Evolutionary conservation across 2,329 filamentous ascomycete genomes (phyloP).

Genomic region (Chaetomiaceae sp.): DNA sequence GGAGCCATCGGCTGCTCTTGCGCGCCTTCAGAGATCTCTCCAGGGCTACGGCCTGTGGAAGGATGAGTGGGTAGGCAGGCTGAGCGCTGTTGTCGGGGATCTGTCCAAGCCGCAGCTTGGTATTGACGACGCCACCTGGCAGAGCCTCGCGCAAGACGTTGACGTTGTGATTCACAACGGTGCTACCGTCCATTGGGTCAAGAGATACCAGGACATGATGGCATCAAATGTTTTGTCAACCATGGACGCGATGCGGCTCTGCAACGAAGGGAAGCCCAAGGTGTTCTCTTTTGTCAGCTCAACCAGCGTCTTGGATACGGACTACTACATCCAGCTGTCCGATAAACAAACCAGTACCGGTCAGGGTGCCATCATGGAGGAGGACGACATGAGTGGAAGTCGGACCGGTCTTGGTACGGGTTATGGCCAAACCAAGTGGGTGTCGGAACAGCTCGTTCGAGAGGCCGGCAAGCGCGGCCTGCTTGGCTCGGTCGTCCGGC

Average conservation of each 20-base stretch:
- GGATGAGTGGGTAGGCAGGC: slow-evolving; percentile 59
- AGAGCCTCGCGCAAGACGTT: slow-evolving; percentile 58
- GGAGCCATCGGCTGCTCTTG: slow-evolving; percentile 53
- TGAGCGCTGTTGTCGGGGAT: slow-evolving; percentile 69
- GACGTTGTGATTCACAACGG: slow-evolving; percentile 82
- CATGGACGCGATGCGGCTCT: slow-evolving; percentile 70
- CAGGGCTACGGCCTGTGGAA: slow-evolving; percentile 78
- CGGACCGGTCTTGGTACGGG: slow-evolving; percentile 74
- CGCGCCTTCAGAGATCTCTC: slow-evolving; percentile 63
- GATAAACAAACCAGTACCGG: slow-evolving; percentile 57
- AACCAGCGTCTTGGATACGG: slow-evolving; percentile 75
- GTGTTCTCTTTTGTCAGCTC: slow-evolving; percentile 77
- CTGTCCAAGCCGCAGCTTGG: slow-evolving; percentile 70
- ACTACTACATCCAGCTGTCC: slow-evolving; percentile 74
- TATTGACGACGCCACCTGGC: slow-evolving; percentile 62
- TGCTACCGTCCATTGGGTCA: slow-evolving; percentile 76
- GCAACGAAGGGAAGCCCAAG: slow-evolving; percentile 73
- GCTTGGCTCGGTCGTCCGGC: slow-evolving; percentile 68
- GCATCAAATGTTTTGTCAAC: slow-evolving; percentile 77
- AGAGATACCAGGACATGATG: slow-evolving; percentile 67
- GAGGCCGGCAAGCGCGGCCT: slow-evolving; percentile 77
- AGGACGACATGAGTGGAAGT: slow-evolving; percentile 74
- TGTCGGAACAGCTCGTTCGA: slow-evolving; percentile 61
- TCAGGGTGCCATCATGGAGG: slow-evolving; percentile 63
- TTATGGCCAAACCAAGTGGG: slow-evolving; percentile 90